Evolutionary conservation across 1,139 yeast species (phyloP).

Genomic region (Arxiozyma heterogenica): DNA sequence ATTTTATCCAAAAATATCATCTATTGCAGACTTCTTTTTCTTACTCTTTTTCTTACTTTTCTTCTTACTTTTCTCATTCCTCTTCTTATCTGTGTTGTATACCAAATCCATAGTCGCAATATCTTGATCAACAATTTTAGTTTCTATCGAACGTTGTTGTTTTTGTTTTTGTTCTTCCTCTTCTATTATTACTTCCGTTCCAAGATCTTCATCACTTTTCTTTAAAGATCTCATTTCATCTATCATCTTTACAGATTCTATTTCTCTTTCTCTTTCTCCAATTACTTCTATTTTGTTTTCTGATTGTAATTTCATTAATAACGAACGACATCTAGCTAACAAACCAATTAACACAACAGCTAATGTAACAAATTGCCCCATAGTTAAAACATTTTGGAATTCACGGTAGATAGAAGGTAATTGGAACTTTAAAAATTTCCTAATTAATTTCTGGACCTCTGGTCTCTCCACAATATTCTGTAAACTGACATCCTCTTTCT

Average conservation of each 20-base stretch:
- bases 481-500: constrained; percentile 9
- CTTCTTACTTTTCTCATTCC: constrained; percentile 7
- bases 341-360: constrained; percentile 63
- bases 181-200: background rate
- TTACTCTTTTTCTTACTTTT: constrained; percentile 34
- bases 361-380: constrained; percentile 69
- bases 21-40: constrained; percentile 44
- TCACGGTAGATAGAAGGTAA: constrained; percentile 36
- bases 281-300: background rate
- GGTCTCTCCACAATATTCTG: constrained; percentile 12
- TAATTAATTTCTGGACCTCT: constrained; percentile 4
- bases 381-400: constrained; percentile 58
- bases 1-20: constrained; percentile 45
- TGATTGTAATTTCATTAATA: background rate
- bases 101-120: background rate
- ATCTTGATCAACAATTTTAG: background rate
- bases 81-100: constrained; percentile 1
- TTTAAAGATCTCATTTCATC: background rate
- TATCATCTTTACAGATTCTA: too few species aligned
- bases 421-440: background rate
- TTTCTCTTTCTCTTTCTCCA: constrained; percentile 2
- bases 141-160: background rate
- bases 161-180: background rate
- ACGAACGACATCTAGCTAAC: constrained; percentile 30
- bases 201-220: constrained; percentile 1